Base-by-base conservation (phyloP, 208 protist species). In the Crithidia mellificae region DNA sequence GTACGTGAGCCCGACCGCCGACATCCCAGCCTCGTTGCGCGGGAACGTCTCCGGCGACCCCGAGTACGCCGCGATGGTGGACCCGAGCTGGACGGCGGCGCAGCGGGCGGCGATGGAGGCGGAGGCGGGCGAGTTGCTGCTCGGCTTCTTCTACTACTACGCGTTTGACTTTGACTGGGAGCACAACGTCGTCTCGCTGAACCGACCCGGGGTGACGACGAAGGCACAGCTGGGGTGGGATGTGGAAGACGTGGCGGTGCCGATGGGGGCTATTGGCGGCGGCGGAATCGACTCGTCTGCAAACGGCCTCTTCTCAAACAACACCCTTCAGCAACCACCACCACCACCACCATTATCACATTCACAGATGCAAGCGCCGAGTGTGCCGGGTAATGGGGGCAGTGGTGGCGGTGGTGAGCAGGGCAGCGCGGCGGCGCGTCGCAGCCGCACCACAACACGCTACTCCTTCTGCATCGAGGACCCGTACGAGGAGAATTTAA, bases 381-480 rank as follows among this genome's bases (percentile, higher is more conserved):
- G n/a, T n/a, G n/a, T n/a, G n/a, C n/a, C n/a, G n/a, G n/a, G n/a
- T n/a, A n/a, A n/a, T n/a, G n/a, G n/a, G n/a, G n/a, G n/a, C n/a
- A n/a, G n/a, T n/a, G n/a, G n/a, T n/a, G n/a, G n/a, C n/a, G n/a
- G n/a, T n/a, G n/a, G n/a, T n/a, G n/a, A n/a, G n/a, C n/a, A n/a
- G n/a, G n/a, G n/a, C n/a, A n/a, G n/a, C n/a, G n/a, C n/a, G n/a
- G n/a, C n/a, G n/a, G n/a, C n/a, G n/a, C n/a, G n/a, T n/a, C 54
- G 80, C 15, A 44, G 90, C 34, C 77, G 84, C 15, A 63, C 85
- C 56, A n/a, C n/a, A n/a, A n/a, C n/a, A n/a, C 91, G 78, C 68
- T 84, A 90, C 63, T 46, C 68, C 41, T 67, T 93, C 34, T 93
- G 78, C 66, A 92, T 95, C 56, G 87, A 93, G 41, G 90, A 95